Evolutionary conservation across 345 rosid species (phyloP), one percentile per base, ranked within the genome.

Genomic region (Cardamine chenopodiifolia): DNA sequence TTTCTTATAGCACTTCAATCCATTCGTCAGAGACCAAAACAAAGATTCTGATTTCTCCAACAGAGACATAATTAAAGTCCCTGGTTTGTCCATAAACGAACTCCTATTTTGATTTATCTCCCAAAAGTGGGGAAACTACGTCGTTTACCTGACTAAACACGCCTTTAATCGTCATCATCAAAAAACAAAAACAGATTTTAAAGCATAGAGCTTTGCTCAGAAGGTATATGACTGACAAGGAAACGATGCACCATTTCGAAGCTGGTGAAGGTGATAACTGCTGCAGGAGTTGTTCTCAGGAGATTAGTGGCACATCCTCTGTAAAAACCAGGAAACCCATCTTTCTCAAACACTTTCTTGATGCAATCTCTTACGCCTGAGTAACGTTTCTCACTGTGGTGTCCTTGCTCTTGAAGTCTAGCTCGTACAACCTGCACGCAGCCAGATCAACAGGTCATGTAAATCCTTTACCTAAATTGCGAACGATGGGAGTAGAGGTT

Each of bases 261-360:
- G 83, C 97, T 93, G 56, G 96, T 93, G 85, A 93, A 93, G 1
- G 98, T 93, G 69, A 93, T 89, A n/a, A 79, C 96, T 26, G 98
- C 94, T 32, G 97, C 92, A 6, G 98, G 97, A 6, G 96, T 91
- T 32, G 97, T 93, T 82, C 96, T 84, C 12, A 93, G 14, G 39
- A 93, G 91, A 71, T 93, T 93, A 6, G 91, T 93, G 7, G 92
- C 98, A 79, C 97, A 89, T 8, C 98, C 98, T 32, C 97, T 89
- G 82, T 93, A 91, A 75, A 93, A 93, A 29, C 98, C 97, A 0
- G 81, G 53, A 4, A 91, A 11, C 1, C 97, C 98, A 35, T 91
- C 93, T 77, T 82, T 86, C 70, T 73, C 85, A 64, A 81, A 80
- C 64, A 93, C 93, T 79, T 85, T 88, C 83, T 72, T 87, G 42